phyloP scores from a whole-genome alignment of 192 early-diverging fungal species.

The Mortierella alpina region DNA sequence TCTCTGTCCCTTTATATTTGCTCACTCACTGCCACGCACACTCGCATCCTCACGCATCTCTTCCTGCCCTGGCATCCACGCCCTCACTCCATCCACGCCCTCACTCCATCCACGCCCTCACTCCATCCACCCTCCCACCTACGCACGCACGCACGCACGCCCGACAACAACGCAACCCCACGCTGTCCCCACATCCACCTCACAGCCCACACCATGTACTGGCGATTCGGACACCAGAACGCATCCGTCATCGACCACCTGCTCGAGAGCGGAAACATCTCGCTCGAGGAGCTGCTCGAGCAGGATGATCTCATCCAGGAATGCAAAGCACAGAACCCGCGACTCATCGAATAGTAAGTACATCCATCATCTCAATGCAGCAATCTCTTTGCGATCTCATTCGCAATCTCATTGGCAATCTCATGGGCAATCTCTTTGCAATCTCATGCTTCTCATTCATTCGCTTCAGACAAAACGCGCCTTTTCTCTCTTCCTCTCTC shows the following conservation, averaged over 20 bases:
- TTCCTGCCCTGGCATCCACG: neutral
- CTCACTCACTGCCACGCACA: neutral
- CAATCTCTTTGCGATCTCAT: neutral
- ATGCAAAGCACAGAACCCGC: slow-evolving; percentile 90
- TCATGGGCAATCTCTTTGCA: neutral
- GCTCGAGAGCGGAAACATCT: slow-evolving; percentile 90
- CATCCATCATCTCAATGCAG: slow-evolving; percentile 3
- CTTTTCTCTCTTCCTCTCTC: neutral
- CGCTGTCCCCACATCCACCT: neutral
- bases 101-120: neutral
- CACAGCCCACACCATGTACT: slow-evolving; percentile 74
- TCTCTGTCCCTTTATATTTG: too few species aligned
- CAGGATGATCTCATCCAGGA: slow-evolving; percentile 96
- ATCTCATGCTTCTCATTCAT: too few species aligned
- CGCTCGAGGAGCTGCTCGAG: slow-evolving; percentile 91
- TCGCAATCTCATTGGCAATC: neutral
- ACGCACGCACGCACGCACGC: too few species aligned
- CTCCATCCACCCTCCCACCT: neutral
- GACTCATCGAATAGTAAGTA: slow-evolving; percentile 85
- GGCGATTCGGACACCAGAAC: slow-evolving; percentile 94
- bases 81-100: neutral
- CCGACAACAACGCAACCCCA: neutral
- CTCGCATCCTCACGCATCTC: neutral
- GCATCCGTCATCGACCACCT: slow-evolving; percentile 92
- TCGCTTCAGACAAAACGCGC: too few species aligned